These are phyloP conservation scores for Schizochytrium sp. DNA, from an alignment of 108 stramenopile genomes.

Conservation along the genomic window DNA sequence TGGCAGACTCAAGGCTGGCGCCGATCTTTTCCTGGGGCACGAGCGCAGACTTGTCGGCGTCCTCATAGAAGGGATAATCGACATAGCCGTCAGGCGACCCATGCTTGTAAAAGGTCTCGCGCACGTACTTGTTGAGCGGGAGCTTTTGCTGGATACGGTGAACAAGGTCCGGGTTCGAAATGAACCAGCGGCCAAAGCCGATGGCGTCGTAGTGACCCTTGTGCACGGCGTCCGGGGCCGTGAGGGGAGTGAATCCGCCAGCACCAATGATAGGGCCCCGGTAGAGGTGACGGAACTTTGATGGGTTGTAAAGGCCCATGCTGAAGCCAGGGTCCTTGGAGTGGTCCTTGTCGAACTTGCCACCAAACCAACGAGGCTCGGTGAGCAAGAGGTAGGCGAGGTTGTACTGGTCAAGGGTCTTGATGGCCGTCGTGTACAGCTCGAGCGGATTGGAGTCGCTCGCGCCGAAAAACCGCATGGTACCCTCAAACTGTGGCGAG, in stretches of 20 bases:
- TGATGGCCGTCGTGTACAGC: neutral
- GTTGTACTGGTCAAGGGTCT: neutral
- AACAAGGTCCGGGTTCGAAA: neutral
- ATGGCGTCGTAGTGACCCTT: neutral
- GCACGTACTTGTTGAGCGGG: neutral
- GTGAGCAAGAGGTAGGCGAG: conserved; percentile 1
- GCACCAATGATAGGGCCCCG: neutral
- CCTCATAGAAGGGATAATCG: neutral
- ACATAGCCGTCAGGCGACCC: neutral
- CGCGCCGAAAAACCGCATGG: neutral
- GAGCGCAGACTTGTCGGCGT: neutral
- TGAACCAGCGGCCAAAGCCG: conserved; percentile 1
- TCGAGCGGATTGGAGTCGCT: neutral
- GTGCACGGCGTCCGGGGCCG: neutral
- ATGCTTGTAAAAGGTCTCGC: neutral
- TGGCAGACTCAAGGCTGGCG: neutral
- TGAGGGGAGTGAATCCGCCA: neutral
- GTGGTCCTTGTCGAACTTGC: neutral
- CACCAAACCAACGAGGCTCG: neutral
- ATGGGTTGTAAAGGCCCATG: neutral
- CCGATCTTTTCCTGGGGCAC: neutral
- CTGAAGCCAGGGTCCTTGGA: neutral
- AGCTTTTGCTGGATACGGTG: neutral
- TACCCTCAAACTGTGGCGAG: neutral
- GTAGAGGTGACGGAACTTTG: neutral